These are phyloP conservation scores for Syncephalastrum sp. DNA, from an alignment of 371 early-diverging fungal species.

Conservation along the genomic window DNA sequence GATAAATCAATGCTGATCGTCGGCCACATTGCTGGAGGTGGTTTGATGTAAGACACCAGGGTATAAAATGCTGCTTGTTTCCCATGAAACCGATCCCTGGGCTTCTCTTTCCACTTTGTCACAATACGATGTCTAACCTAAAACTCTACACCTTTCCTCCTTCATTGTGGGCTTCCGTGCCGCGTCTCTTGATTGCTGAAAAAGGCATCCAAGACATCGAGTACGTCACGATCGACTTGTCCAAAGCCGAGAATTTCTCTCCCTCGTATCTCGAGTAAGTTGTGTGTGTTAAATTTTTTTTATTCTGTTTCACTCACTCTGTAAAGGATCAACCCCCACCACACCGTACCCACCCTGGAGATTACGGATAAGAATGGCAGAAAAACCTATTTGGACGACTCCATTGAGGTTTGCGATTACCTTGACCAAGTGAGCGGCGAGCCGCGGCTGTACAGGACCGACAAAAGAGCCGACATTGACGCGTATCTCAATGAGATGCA, in stretches of 20 bases:
- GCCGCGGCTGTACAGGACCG: constrained; percentile 7
- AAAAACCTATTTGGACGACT: constrained; percentile 13
- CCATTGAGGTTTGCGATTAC: constrained; percentile 22
- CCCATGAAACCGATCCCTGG: too few species aligned
- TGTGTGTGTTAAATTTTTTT: background rate
- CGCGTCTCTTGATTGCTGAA: constrained; percentile 32
- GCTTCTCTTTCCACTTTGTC: too few species aligned
- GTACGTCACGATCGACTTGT: constrained; percentile 28
- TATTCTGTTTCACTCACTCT: background rate
- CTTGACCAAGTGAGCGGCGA: constrained; percentile 20
- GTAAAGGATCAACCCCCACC: constrained; percentile 25
- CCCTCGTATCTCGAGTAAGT: constrained; percentile 26
- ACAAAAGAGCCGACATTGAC: constrained; percentile 18
- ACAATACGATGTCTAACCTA: background rate
- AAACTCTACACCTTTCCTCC: constrained; percentile 32
- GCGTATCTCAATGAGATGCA: constrained; percentile 29
- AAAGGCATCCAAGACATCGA: constrained; percentile 23
- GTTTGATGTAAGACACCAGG: too few species aligned
- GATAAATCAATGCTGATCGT: too few species aligned
- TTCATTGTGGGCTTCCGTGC: constrained; percentile 34
- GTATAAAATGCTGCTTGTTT: too few species aligned
- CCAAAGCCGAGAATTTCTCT: constrained; percentile 36
- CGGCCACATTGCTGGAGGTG: too few species aligned
- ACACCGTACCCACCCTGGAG: constrained; percentile 34
- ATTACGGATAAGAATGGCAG: constrained; percentile 18